Base-by-base conservation (phyloP, 495 filamentous ascomycete genomes). In the Podospora tetraspora region DNA sequence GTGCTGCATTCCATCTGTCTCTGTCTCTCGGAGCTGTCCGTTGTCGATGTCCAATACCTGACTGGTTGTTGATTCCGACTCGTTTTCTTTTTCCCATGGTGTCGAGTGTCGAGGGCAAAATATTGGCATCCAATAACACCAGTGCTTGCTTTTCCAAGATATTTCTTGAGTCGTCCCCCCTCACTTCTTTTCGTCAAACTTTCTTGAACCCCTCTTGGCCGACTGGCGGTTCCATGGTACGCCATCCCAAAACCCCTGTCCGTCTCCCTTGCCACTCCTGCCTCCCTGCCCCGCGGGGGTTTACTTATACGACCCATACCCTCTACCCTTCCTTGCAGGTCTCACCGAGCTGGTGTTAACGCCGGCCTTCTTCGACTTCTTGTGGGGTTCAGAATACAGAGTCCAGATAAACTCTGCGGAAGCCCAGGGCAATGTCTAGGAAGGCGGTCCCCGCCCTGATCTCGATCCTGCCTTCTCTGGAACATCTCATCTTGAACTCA, bases 261-360 rank as follows among this genome's bases (percentile, higher is more conserved):
- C 65, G 12, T 64, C 23, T 52, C 19, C 65, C 64, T 57, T 59
- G 32, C 60, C 62, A 62, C 63, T 61, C 23, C 23, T 30, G 23
- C 59, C 43, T 57, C 59, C 34, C 34, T 43, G 63, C 30, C 32
- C 30, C 22, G 63, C 32, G 56, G 25, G 57, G 59, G 57, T 13
- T 34, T 30, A 27, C 52, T 57, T 71, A 71, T 68, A 68, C 68
- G 69, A 71, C 62, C 62, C 65, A 58, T 65, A 58, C 37, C 66
- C 61, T 13, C 27, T 57, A 61, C 69, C 66, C 13, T 19, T 52
- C 43, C 43, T 52, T 52, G 43, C 43, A 52, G 43, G 34, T 43
- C 34, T 19, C 34, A 43, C 34, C 13, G 34, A 43, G 43, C 5
- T 52, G 22, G 58, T 30, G 21, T 66, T 43, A 58, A 71, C 27